Conservation (phyloP, 2,329 filamentous ascomycete genomes). For the Elsinoe necatrix region DNA sequence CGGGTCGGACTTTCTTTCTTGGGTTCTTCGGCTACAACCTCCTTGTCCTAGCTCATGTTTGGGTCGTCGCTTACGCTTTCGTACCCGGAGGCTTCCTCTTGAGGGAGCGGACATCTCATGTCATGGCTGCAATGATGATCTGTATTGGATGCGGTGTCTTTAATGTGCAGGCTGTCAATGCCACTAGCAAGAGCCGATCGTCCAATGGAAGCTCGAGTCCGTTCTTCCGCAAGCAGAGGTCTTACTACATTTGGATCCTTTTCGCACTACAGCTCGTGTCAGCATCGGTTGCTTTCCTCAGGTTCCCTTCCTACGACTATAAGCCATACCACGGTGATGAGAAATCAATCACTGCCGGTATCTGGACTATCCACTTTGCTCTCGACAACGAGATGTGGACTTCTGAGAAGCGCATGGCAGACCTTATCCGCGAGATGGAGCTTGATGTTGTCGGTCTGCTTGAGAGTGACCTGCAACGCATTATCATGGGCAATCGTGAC, state of each 20-base stretch:
- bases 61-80: slow-evolving; percentile 97
- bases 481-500: slow-evolving; percentile 99
- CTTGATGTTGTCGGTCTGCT: slow-evolving; percentile 94
- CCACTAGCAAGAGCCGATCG: slow-evolving; percentile 37
- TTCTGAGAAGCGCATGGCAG: slow-evolving; percentile 83
- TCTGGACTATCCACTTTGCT: slow-evolving; percentile 98
- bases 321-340: slow-evolving; percentile 80
- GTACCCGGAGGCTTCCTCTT: slow-evolving; percentile 89
- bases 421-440: slow-evolving; percentile 66
- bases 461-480: slow-evolving; percentile 86
- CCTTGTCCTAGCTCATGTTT: slow-evolving; percentile 92
- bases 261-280: slow-evolving; percentile 72
- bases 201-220: slow-evolving; percentile 27
- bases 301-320: slow-evolving; percentile 90
- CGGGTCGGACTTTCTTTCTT: slow-evolving; percentile 73
- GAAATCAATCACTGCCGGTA: slow-evolving; percentile 83
- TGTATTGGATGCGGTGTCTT: slow-evolving; percentile 79
- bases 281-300: slow-evolving; percentile 70
- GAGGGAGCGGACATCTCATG: slow-evolving; percentile 89
- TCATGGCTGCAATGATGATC: slow-evolving; percentile 81
- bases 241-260: slow-evolving; percentile 64
- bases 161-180: slow-evolving; percentile 48
- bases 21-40: slow-evolving; percentile 91
- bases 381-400: slow-evolving; percentile 99
- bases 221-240: slow-evolving; percentile 42